These are phyloP conservation scores for Juglanconis oblonga DNA, from an alignment of 2,329 filamentous ascomycete genomes.

Conservation along the genomic window DNA sequence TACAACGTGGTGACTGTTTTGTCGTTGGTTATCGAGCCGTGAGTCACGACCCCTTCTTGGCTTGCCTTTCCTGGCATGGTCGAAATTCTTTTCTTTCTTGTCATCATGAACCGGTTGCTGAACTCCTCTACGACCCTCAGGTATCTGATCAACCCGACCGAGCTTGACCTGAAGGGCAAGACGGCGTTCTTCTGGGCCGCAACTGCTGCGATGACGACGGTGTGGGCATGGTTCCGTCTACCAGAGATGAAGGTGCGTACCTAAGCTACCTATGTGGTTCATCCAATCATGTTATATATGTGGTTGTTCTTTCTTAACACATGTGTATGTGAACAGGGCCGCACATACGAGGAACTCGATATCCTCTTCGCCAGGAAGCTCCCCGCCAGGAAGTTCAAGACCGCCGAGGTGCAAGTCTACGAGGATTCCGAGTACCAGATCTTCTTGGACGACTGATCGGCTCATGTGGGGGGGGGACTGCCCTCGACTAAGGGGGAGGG, in stretches of 20 bases:
- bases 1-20: conserved; percentile 44
- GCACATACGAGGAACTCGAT: conserved; percentile 12
- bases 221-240: conserved; percentile 49
- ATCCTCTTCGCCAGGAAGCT: conserved; percentile 7
- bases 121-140: neutral
- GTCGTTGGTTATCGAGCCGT: conserved; percentile 35
- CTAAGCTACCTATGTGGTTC: neutral
- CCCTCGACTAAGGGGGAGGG: no score
- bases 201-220: conserved; percentile 41
- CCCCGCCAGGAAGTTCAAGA: conserved; percentile 11
- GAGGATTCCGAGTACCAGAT: conserved; percentile 10
- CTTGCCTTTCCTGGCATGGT: no score
- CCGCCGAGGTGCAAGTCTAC: conserved; percentile 9
- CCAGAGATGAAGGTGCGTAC: conserved; percentile 35
- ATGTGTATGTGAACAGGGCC: neutral
- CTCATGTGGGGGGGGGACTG: no score
- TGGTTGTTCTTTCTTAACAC: no score
- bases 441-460: neutral
- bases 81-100: neutral
- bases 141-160: conserved; percentile 35
- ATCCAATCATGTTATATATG: no score
- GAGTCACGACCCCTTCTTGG: neutral
- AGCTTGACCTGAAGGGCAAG: conserved; percentile 37
- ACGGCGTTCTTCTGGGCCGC: conserved; percentile 41
- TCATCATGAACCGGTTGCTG: neutral